Conservation (phyloP, 1,139 yeast genomes). For the Yamadazyma buinensis region DNA sequence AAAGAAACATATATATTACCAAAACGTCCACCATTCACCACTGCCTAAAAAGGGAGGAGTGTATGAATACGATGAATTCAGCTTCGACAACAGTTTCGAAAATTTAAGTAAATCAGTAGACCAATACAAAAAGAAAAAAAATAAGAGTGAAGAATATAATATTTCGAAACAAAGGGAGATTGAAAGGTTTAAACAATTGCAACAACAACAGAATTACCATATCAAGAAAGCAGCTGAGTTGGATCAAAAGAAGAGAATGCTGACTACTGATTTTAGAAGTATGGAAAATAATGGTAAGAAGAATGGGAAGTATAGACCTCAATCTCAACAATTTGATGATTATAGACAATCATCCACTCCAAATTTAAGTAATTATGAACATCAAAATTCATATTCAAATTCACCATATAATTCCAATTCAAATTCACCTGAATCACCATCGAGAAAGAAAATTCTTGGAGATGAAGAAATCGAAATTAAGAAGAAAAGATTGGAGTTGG, state of each 20-base stretch:
- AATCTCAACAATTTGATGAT: conserved; percentile 15
- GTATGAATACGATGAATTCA: conserved; percentile 18
- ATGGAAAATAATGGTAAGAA: conserved; percentile 9
- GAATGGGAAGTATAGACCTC: conserved; percentile 15
- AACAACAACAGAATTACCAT: conserved; percentile 31
- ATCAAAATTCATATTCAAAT: neutral
- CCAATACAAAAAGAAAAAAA: conserved; percentile 7
- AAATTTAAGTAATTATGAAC: conserved; percentile 10
- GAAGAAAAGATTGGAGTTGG: conserved; percentile 39
- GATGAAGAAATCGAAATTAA: conserved; percentile 22
- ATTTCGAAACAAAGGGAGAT: conserved; percentile 26
- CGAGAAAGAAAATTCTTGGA: conserved; percentile 3
- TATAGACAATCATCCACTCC: conserved; percentile 19
- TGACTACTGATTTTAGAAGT: conserved; percentile 17
- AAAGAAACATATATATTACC: conserved; percentile 10
- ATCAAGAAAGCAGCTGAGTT: conserved; percentile 18
- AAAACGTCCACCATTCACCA: conserved; percentile 7
- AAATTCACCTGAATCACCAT: conserved; percentile 27
- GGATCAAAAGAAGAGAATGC: conserved; percentile 16
- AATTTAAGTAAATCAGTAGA: conserved; percentile 16
- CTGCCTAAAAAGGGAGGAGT: conserved; percentile 10
- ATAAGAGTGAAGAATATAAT: conserved; percentile 4
- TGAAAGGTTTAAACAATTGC: conserved; percentile 28
- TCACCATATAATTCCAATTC: conserved; percentile 7
- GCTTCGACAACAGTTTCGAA: conserved; percentile 27